Base-by-base conservation (phyloP, 208 protist species). In the Kentomonas sorsogonicus region DNA sequence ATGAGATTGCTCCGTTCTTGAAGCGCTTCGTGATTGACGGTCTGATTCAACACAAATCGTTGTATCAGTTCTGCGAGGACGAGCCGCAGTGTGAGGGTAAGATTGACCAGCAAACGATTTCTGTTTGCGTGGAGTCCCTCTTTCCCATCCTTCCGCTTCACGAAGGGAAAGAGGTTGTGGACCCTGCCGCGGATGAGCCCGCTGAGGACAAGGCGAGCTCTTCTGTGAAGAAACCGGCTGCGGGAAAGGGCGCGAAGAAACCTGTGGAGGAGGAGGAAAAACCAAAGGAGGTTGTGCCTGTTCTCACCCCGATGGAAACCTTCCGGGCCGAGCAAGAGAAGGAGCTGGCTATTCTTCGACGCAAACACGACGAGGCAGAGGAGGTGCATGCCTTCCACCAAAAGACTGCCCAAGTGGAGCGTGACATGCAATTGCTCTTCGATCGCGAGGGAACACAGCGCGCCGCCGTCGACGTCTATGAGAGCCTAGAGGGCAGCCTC, bases 371-470 rank as follows among this genome's bases (percentile, higher is more conserved):
- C 3, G 83, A 84, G 60, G 73, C 69, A 36, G 43, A 72, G 27
- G 72, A 60, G 11, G 47, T 53, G 11, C 61, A 74, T 23, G 76
- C 65, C 23, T 48, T 65, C 16, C 72, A 53, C 41, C 48, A 44
- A 15, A 59, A 60, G 29, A 74, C 73, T 7, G 55, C 46, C 33
- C 69, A 90, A 57, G 69, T 61, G 34, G 76, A 83, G 26, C 62
- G 55, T 6, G 83, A 89, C 26, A 84, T 94, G 70, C 33, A 72
- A 10, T 46, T 94, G 31, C 69, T 82, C 47, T 81, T 94, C 57
- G 79, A 84, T 40, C 77, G 76, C 31, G 43, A 81, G 20, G 67
- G 64, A n/a, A 75, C 69, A 3, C 60, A 74, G 34, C 64, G 51
- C 30, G 82, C 79, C 15, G 81, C 83, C 36, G 65, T 76, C 46